These are phyloP conservation scores for Scheffersomyces segobiensis DNA, from an alignment of 1,139 yeast species.

Conservation along the genomic window DNA sequence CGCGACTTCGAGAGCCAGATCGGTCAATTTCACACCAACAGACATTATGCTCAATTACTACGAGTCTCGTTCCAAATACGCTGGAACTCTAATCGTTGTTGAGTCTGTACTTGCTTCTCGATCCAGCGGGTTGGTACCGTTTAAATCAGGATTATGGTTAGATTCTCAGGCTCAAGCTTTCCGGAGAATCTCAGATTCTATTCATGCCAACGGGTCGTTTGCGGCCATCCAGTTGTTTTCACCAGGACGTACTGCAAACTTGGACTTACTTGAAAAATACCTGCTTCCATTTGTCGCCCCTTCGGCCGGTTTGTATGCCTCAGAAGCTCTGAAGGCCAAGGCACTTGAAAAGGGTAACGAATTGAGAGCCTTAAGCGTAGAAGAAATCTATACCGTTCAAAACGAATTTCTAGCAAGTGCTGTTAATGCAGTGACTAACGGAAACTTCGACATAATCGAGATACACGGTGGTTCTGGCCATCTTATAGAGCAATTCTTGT, in stretches of 20 bases:
- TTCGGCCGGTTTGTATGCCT: constrained; percentile 24
- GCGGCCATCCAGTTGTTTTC: constrained; percentile 41
- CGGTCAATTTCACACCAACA: constrained; percentile 42
- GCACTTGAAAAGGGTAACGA: constrained; percentile 29
- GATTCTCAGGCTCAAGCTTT: constrained; percentile 21
- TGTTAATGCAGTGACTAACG: constrained; percentile 27
- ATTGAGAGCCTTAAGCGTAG: constrained; percentile 31
- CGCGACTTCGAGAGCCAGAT: constrained; percentile 56
- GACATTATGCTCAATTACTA: constrained; percentile 51
- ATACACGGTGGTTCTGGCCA: constrained; percentile 34
- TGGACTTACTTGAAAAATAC: constrained; percentile 15
- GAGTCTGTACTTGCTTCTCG: constrained; percentile 34
- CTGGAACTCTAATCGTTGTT: constrained; percentile 54
- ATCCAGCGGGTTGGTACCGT: constrained; percentile 18
- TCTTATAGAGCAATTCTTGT: constrained; percentile 33
- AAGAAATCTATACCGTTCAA: constrained; percentile 34
- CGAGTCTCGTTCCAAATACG: constrained; percentile 47
- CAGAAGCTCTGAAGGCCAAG: constrained; percentile 26
- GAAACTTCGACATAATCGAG: constrained; percentile 49
- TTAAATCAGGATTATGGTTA: constrained; percentile 19
- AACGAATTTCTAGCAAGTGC: constrained; percentile 33
- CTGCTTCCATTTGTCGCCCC: constrained; percentile 33
- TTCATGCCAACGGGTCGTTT: constrained; percentile 35
- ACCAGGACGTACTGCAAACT: constrained; percentile 34
- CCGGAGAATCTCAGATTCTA: constrained; percentile 29